A percentile compares a stretch with the other conserved stretches of the same genome.
Evolutionary conservation across 768 basidiomycete species (phyloP).

Genomic region (Suillus sp.): DNA sequence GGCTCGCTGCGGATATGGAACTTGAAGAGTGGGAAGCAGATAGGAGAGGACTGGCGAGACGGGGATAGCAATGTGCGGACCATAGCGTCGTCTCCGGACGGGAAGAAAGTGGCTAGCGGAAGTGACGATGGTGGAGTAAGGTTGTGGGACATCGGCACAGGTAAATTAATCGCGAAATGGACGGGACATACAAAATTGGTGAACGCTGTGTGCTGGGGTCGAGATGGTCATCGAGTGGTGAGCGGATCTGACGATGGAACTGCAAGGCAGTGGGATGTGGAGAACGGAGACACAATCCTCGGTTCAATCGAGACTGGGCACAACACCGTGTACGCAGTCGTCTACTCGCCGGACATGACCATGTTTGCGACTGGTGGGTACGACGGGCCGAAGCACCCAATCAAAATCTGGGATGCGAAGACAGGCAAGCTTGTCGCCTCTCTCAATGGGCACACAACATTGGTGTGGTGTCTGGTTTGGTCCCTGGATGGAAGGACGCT

Average conservation of each 20-base stretch:
- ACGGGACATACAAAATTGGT: neutral
- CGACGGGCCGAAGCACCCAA: no score
- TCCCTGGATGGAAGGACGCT: neutral
- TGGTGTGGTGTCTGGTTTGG: neutral
- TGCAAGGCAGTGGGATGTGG: neutral
- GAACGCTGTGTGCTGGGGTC: neutral
- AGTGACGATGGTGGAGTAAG: neutral
- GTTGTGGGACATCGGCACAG: neutral
- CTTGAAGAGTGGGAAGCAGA: neutral
- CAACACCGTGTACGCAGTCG: rapidly evolving
- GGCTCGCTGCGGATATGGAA: neutral
- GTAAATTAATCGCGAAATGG: neutral
- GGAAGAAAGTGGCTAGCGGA: neutral
- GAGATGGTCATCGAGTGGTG: neutral
- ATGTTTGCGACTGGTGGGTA: neutral
- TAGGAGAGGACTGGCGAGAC: neutral
- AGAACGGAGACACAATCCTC: neutral
- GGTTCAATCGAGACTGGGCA: neutral
- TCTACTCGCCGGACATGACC: neutral
- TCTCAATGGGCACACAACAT: neutral
- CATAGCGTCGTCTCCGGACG: neutral
- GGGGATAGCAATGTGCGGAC: neutral
- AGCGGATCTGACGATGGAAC: neutral
- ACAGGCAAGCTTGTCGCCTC: neutral
- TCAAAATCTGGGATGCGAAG: neutral